These are phyloP conservation scores for Penicillium sp. DNA, from an alignment of 2,329 filamentous ascomycete genomes.

Conservation along the genomic window DNA sequence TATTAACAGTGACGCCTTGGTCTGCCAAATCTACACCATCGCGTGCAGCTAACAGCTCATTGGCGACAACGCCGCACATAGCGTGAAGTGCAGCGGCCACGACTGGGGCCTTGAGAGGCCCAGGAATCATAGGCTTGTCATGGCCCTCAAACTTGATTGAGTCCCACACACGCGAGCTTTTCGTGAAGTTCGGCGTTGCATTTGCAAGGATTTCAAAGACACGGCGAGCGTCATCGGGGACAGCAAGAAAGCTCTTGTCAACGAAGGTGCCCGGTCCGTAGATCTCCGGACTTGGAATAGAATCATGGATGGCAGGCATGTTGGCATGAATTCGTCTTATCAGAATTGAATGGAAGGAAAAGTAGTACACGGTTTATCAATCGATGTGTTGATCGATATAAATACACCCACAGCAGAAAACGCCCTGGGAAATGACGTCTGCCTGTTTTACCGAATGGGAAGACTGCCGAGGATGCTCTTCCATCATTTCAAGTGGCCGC, in stretches of 20 bases:
- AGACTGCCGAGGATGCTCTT: too few species aligned
- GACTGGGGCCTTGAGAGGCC: slow-evolving; percentile 46
- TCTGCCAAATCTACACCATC: slow-evolving; percentile 11
- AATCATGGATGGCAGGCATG: too few species aligned
- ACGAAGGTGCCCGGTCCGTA: slow-evolving; percentile 45
- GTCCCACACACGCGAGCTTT: slow-evolving; percentile 25
- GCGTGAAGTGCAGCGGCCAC: slow-evolving; percentile 46
- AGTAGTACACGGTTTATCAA: too few species aligned
- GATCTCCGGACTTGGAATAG: background rate
- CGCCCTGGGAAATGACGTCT: too few species aligned
- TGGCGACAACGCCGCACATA: slow-evolving; percentile 45
- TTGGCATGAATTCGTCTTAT: too few species aligned
- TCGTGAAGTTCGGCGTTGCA: slow-evolving; percentile 42
- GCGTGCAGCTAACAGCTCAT: slow-evolving; percentile 37
- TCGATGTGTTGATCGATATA: too few species aligned
- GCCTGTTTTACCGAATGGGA: too few species aligned
- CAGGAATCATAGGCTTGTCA: slow-evolving; percentile 42
- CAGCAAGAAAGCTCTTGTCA: slow-evolving; percentile 38
- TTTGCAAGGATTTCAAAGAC: slow-evolving; percentile 40
- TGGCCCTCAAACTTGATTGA: slow-evolving; percentile 43
- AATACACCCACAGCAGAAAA: too few species aligned
- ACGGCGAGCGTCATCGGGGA: slow-evolving; percentile 37
- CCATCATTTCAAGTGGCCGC: too few species aligned
- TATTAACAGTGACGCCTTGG: slow-evolving; percentile 43
- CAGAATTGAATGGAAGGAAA: too few species aligned